Conservation (phyloP, 305 asterid genomes). For the Plantago coronopus region DNA sequence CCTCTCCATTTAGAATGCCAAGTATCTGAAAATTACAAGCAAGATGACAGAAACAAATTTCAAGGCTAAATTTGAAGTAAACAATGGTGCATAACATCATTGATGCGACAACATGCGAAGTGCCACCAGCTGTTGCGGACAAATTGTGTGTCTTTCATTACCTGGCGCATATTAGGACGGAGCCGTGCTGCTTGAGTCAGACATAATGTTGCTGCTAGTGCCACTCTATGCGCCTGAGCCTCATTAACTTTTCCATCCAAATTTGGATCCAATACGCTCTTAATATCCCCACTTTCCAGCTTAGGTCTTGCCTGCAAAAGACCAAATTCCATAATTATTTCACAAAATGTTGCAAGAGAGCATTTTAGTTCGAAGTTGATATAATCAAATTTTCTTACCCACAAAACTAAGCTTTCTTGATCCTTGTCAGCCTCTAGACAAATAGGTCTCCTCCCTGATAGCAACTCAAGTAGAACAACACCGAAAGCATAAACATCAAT, state of each 20-base stretch:
- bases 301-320: conserved; percentile 65
- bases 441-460: conserved; percentile 84
- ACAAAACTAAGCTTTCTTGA: conserved; percentile 78
- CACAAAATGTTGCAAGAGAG: conserved; percentile 1
- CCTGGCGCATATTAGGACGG: conserved; percentile 82
- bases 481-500: conserved; percentile 78
- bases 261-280: conserved; percentile 64
- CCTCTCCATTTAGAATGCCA: conserved; percentile 57
- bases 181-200: conserved; percentile 79
- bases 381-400: conserved; percentile 53
- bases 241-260: conserved; percentile 43
- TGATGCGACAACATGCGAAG: neutral
- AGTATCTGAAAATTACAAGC: conserved; percentile 39
- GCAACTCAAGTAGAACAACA: conserved; percentile 67
- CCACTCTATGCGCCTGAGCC: conserved; percentile 60
- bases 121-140: neutral
- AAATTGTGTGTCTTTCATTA: conserved; percentile 21
- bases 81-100: too few relatives aligned
- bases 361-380: neutral
- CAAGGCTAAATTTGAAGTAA: too few relatives aligned
- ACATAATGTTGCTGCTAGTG: conserved; percentile 65
- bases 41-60: neutral
- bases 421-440: conserved; percentile 53
- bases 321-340: neutral
- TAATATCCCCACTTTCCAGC: conserved; percentile 52